Percentiles rank a stretch among this genome's conserved stretches.
phyloP scores from a whole-genome alignment of 108 stramenopile species.

The Nitzschia palea region DNA sequence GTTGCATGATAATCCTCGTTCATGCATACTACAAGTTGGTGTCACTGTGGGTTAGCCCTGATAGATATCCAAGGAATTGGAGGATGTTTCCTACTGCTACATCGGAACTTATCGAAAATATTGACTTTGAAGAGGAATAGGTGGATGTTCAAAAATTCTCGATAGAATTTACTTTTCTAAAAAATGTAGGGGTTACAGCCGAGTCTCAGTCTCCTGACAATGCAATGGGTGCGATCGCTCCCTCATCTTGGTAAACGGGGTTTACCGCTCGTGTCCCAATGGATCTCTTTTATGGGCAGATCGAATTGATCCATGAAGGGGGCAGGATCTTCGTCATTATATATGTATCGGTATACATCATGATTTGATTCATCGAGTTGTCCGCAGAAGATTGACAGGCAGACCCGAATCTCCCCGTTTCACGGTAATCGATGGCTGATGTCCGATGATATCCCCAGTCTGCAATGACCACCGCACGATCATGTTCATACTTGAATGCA shows the following conservation, averaged over 20 bases:
- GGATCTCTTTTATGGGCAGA: neutral
- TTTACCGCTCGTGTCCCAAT: neutral
- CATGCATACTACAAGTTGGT: slow-evolving; percentile 21
- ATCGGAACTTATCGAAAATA: too few species aligned
- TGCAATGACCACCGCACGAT: slow-evolving; percentile 46
- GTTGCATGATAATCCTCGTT: slow-evolving; percentile 15
- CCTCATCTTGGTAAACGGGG: too few species aligned
- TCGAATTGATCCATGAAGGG: slow-evolving; percentile 54
- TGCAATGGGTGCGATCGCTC: too few species aligned
- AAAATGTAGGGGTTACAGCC: too few species aligned
- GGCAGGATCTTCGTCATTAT: slow-evolving; percentile 52
- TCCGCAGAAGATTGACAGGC: slow-evolving; percentile 44
- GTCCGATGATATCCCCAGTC: slow-evolving; percentile 57
- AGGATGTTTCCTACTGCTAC: slow-evolving; percentile 90
- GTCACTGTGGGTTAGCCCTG: slow-evolving; percentile 33
- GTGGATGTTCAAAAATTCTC: too few species aligned
- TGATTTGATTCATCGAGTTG: slow-evolving; percentile 52
- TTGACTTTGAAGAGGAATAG: too few species aligned
- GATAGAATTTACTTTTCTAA: too few species aligned
- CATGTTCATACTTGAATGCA: slow-evolving; percentile 51
- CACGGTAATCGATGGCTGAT: slow-evolving; percentile 28
- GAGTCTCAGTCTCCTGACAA: too few species aligned
- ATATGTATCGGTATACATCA: slow-evolving; percentile 43
- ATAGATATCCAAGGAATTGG: slow-evolving; percentile 86
- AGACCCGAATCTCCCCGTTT: slow-evolving; percentile 41